These are phyloP conservation scores for Syzygium aqueum DNA, from an alignment of 345 rosid species.

Conservation along the genomic window DNA sequence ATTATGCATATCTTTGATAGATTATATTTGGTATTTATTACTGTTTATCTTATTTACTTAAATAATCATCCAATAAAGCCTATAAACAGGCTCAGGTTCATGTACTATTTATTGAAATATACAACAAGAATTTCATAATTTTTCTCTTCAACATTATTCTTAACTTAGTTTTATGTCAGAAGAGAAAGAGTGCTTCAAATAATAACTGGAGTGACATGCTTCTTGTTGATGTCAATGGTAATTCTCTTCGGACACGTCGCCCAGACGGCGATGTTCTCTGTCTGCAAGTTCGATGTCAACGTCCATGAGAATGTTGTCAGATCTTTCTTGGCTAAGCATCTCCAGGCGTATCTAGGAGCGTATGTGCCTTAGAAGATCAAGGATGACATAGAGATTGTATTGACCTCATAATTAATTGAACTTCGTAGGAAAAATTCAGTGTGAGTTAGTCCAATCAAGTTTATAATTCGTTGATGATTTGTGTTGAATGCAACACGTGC, in stretches of 20 bases:
- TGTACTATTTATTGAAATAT: too few species aligned
- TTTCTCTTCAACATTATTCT: too few species aligned
- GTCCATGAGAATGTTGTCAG: not conserved
- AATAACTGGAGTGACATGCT: not conserved
- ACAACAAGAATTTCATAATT: too few species aligned
- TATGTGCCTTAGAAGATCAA: not conserved
- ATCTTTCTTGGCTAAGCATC: not conserved
- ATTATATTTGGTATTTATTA: too few species aligned
- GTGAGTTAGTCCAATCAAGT: not conserved
- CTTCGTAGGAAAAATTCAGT: not conserved
- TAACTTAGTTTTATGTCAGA: too few species aligned
- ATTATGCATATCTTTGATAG: too few species aligned
- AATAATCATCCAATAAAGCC: too few species aligned
- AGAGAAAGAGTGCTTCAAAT: not conserved
- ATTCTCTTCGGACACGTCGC: not conserved
- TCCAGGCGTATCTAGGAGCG: not conserved
- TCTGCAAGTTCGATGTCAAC: not conserved
- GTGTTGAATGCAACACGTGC: not conserved
- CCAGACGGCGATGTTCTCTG: not conserved
- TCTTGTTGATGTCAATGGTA: not conserved
- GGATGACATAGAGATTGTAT: not conserved
- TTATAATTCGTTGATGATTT: not conserved
- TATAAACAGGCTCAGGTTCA: too few species aligned
- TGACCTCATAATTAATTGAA: not conserved
- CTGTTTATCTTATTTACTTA: too few species aligned